Evolutionary conservation across 805 yeast genomes (phyloP).

Genomic region (Barnettozyma vustinii): DNA sequence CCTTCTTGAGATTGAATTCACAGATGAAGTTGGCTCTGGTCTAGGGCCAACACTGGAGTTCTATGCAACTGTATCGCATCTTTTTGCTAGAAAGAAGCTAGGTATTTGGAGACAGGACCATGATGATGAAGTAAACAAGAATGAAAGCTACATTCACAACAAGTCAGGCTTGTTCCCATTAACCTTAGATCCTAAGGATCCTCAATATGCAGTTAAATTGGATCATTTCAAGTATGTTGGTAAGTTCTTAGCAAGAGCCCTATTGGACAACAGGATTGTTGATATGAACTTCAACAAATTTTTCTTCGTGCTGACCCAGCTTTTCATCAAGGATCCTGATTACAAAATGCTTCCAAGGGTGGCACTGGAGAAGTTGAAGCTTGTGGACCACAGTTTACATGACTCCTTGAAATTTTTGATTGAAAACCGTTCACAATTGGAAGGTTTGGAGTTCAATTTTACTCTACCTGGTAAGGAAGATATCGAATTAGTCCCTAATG

Average conservation of each 20-base stretch:
- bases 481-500: constrained; percentile 52
- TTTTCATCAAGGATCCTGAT: constrained; percentile 21
- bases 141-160: constrained; percentile 35
- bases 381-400: constrained; percentile 55
- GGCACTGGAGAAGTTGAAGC: constrained; percentile 29
- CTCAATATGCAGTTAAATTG: constrained; percentile 37
- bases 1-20: constrained; percentile 78
- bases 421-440: constrained; percentile 38
- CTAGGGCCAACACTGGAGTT: constrained; percentile 95
- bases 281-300: constrained; percentile 73
- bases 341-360: constrained; percentile 4
- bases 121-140: constrained; percentile 25
- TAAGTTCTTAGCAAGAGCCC: constrained; percentile 76
- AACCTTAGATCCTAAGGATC: constrained; percentile 38
- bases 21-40: constrained; percentile 93
- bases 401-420: constrained; percentile 49
- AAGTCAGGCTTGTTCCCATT: constrained; percentile 67
- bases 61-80: constrained; percentile 74
- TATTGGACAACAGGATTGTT: constrained; percentile 81
- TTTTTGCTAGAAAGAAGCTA: constrained; percentile 53
- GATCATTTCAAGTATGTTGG: constrained; percentile 67
- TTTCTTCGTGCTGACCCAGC: constrained; percentile 58
- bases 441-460: constrained; percentile 56
- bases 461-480: constrained; percentile 72
- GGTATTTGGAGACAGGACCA: constrained; percentile 58